Conservation (phyloP, 805 yeast genomes). For the Lipomyces starkeyi region DNA sequence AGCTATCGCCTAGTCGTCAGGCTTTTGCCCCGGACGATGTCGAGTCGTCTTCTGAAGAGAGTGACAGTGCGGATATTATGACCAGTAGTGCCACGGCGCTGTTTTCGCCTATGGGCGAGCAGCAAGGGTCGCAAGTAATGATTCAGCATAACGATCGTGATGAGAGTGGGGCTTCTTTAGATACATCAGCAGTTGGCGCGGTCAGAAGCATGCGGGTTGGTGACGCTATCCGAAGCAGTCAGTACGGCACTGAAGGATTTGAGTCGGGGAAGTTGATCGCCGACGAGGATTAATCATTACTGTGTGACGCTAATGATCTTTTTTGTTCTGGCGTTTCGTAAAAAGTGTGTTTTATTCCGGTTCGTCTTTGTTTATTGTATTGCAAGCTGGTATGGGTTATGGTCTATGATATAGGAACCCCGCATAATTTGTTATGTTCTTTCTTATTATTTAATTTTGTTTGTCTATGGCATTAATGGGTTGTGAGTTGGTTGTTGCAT, state of each 20-base stretch:
- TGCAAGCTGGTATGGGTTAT: not conserved
- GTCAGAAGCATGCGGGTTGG: conserved; percentile 32
- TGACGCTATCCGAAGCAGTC: conserved; percentile 24
- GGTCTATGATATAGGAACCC: not conserved
- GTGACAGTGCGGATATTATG: not conserved
- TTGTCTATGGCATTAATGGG: conserved; percentile 1
- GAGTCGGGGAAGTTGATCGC: not conserved
- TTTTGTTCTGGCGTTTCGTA: not conserved
- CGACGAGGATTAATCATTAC: not conserved
- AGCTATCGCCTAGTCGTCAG: not conserved
- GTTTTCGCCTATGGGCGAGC: conserved; percentile 1
- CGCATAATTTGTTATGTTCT: not conserved
- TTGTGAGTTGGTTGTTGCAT: not conserved
- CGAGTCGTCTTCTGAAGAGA: not conserved
- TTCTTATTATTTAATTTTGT: not conserved
- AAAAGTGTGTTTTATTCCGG: not conserved
- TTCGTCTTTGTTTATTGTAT: not conserved
- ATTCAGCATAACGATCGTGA: not conserved
- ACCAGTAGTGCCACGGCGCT: not conserved
- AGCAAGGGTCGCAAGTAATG: not conserved
- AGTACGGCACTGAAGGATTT: conserved; percentile 1
- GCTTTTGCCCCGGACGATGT: not conserved
- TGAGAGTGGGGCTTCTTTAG: not conserved
- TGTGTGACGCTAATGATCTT: not conserved
- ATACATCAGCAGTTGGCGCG: conserved; percentile 24